These are phyloP conservation scores for Boletus albobrunnescens DNA, from an alignment of 1,284 basidiomycete genomes.

Conservation along the genomic window DNA sequence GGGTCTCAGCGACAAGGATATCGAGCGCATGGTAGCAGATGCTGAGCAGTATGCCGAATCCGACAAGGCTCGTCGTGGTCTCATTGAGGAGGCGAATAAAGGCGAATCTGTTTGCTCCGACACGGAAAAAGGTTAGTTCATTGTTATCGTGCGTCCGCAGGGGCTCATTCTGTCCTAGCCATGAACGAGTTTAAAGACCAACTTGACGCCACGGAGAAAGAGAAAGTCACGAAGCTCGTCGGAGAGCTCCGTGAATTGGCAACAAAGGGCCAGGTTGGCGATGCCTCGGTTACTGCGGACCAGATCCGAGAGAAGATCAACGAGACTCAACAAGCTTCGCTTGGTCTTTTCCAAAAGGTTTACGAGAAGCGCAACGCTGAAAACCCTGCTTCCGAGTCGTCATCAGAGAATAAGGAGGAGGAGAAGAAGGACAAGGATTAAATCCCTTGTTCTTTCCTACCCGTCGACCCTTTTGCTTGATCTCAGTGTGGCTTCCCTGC, in stretches of 20 bases:
- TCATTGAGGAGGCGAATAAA: slow-evolving; percentile 98
- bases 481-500: slow-evolving; percentile 15
- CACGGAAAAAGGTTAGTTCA: slow-evolving; percentile 82
- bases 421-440: slow-evolving; percentile 81
- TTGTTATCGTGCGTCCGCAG: not conserved
- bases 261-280: slow-evolving; percentile 86
- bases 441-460: slow-evolving; percentile 16
- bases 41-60: slow-evolving; percentile 91
- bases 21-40: slow-evolving; percentile 95
- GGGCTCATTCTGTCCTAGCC: slow-evolving; percentile 44
- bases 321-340: slow-evolving; percentile 94
- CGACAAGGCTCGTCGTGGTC: slow-evolving; percentile 81
- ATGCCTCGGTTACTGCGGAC: slow-evolving; percentile 79
- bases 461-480: slow-evolving; percentile 5
- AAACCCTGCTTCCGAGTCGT: slow-evolving; percentile 48
- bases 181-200: slow-evolving; percentile 98
- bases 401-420: slow-evolving; percentile 53
- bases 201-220: slow-evolving; percentile 87
- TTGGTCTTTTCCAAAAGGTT: slow-evolving; percentile 98
- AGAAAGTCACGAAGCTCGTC: slow-evolving; percentile 87
- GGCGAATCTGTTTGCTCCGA: slow-evolving; percentile 93
- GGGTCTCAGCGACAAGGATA: slow-evolving; percentile 93
- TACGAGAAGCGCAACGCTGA: slow-evolving; percentile 89
- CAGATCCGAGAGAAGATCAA: slow-evolving; percentile 89
- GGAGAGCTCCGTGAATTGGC: slow-evolving; percentile 87